Evolutionary conservation across 345 rosid species (phyloP).

Genomic region (Kernera saxatilis): DNA sequence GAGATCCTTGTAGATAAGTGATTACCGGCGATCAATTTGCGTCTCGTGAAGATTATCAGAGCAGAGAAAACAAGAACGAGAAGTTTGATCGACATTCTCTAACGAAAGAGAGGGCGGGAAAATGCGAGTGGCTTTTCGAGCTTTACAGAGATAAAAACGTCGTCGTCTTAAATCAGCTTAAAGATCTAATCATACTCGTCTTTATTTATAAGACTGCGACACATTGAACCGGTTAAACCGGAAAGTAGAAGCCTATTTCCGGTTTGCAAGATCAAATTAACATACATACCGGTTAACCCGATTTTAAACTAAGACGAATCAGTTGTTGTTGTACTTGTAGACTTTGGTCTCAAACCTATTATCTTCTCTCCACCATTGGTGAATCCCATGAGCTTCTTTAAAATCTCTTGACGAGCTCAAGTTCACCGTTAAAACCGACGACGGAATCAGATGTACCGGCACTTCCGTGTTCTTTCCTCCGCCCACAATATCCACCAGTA

Average conservation of each 20-base stretch:
- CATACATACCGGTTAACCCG: neutral
- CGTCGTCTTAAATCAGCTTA: constrained; percentile 12
- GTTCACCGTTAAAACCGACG: constrained; percentile 56
- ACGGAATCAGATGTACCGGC: constrained; percentile 73
- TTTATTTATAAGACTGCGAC: neutral
- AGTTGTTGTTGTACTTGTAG: constrained; percentile 40
- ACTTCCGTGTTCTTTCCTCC: constrained; percentile 51
- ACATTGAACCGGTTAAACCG: neutral
- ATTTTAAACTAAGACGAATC: neutral
- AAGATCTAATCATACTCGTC: neutral
- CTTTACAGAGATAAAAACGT: neutral
- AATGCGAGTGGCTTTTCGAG: neutral
- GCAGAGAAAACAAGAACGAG: constrained; percentile 32
- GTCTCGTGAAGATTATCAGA: constrained; percentile 30
- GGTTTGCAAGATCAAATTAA: neutral
- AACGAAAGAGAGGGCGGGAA: constrained; percentile 31
- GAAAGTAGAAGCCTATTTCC: neutral
- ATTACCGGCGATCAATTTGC: constrained; percentile 21
- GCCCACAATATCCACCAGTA: constrained; percentile 42
- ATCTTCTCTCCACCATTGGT: constrained; percentile 88
- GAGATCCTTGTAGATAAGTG: constrained; percentile 7
- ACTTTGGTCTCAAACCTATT: constrained; percentile 43
- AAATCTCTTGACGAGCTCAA: constrained; percentile 38
- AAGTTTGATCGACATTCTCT: constrained; percentile 37
- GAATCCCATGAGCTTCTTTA: constrained; percentile 81